phyloP scores from a whole-genome alignment of 768 basidiomycete genomes.

The Phylloporus scabripes region DNA sequence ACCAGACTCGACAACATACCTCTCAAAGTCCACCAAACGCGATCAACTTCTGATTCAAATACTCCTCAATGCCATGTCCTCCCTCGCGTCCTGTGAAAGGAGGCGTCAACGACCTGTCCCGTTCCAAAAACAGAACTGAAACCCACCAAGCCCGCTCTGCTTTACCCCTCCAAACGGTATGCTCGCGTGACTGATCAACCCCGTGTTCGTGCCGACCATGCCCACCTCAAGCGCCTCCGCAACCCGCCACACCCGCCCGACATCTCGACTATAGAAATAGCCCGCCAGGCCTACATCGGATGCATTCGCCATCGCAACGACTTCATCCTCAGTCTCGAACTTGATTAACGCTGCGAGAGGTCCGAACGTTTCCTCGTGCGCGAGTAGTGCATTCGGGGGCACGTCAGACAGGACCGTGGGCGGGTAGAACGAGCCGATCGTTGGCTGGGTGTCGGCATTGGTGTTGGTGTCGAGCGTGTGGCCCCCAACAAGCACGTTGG shows the following conservation, averaged over 20 bases:
- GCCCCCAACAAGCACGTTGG: constrained; percentile 87
- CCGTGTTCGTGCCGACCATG: constrained; percentile 85
- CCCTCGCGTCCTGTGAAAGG: constrained; percentile 68
- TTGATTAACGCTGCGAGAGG: constrained; percentile 82
- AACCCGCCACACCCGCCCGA: constrained; percentile 89
- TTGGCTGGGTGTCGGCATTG: constrained; percentile 31
- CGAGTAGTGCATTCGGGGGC: constrained; percentile 55
- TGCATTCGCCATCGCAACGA: constrained; percentile 78
- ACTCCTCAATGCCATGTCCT: constrained; percentile 86
- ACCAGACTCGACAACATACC: not conserved
- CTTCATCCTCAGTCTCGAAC: constrained; percentile 94
- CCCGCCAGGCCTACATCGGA: constrained; percentile 85
- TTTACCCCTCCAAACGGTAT: constrained; percentile 91
- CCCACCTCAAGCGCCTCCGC: constrained; percentile 93
- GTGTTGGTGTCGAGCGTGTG: constrained; percentile 54
- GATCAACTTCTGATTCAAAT: constrained; percentile 76
- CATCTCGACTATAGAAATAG: constrained; percentile 86
- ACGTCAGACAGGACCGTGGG: constrained; percentile 92
- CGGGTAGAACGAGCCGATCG: constrained; percentile 60
- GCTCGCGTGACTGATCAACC: constrained; percentile 66
- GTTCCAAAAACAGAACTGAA: not conserved
- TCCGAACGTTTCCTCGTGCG: constrained; percentile 91
- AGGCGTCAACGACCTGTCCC: not conserved
- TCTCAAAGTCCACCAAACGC: constrained; percentile 65
- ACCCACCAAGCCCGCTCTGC: constrained; percentile 70